A percentile compares a stretch with the other conserved stretches of the same genome.
These are phyloP conservation scores for Clavispora vitiphila DNA, from an alignment of 805 yeast species.

Conservation along the genomic window DNA sequence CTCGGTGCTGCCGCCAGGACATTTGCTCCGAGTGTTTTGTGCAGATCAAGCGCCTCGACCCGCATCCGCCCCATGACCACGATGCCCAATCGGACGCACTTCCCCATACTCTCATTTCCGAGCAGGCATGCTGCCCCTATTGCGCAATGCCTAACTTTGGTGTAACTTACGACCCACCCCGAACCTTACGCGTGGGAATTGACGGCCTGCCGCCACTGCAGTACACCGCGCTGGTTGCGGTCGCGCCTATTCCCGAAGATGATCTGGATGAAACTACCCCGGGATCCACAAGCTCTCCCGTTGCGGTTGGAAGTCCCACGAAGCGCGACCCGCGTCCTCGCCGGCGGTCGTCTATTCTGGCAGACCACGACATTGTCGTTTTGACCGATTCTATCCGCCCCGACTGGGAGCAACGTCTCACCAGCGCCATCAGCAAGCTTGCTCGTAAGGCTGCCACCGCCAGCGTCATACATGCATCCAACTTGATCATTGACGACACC, in stretches of 20 bases:
- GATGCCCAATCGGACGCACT: constrained; percentile 28
- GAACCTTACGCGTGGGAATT: constrained; percentile 49
- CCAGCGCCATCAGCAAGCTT: constrained; percentile 65
- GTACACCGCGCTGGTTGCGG: constrained; percentile 18
- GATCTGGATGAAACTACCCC: background rate
- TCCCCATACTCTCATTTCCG: constrained; percentile 70
- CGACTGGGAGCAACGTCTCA: constrained; percentile 80
- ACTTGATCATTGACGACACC: constrained; percentile 47
- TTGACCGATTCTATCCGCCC: constrained; percentile 84
- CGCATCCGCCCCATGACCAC: constrained; percentile 87
- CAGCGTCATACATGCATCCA: constrained; percentile 86
- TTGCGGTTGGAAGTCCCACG: background rate
- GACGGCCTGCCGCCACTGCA: constrained; percentile 49
- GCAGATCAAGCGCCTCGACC: constrained; percentile 85
- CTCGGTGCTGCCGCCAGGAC: constrained; percentile 89
- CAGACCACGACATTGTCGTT: constrained; percentile 63
- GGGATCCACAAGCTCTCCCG: background rate
- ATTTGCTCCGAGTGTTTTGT: constrained; percentile 97
- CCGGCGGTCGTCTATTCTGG: constrained; percentile 49
- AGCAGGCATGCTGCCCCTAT: constrained; percentile 88
- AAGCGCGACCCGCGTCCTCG: constrained; percentile 5
- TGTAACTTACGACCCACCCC: constrained; percentile 69
- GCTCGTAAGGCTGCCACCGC: constrained; percentile 93
- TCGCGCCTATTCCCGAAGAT: constrained; percentile 7
- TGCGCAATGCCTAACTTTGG: constrained; percentile 88